Base-by-base conservation (phyloP, 768 basidiomycete genomes). In the Mycena metata region DNA sequence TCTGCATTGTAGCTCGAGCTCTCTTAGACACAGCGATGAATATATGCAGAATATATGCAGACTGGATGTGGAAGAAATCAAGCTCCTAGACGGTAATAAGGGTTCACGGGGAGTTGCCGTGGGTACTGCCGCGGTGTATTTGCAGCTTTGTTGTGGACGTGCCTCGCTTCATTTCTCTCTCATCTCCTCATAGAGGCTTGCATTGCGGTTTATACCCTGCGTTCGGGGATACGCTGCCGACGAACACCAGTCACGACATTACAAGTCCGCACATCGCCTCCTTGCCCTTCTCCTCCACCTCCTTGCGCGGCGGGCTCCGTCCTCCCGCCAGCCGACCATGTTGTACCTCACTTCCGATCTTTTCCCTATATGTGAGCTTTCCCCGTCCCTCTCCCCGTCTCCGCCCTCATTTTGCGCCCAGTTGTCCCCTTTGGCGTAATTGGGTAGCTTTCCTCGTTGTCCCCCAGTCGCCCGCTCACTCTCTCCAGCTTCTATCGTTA, bases 351-450 rank as follows among this genome's bases (percentile, higher is more conserved):
- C 95, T 69, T 91, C 94, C 72, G 95, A 96, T 85, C 87, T 90
- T 76, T 95, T 96, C 82, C 92, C 95, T 73, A 84, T 98, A 76
- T 96, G 95, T 96, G 77, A 83, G 94, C 89, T 3, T 23, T 45
- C 35, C 19, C 13, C 57, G 46, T 55, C 42, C 33, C 24, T 47
- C 47, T 63, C 59, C 60, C 36, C 60, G 64, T 59, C 66, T 69
- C 19, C 67, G 69, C 69, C 61, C 74, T 75, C 64, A 72, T 21
- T 59, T n/a, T 36, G 8, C 51, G 67, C 60, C 42, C 74, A 96
- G 95, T 98, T 80, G 87, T 95, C 65, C 93, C 93, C n/a, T 93
- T 95, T 76, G 92, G 93, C 70, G 87, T 94, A 77, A 94, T 94
- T 78, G 94, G 92, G 93, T 93, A 69, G 69, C 59, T 62, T 64